These are phyloP conservation scores for Pseudisothecium myosuroides DNA, from an alignment of 225 moss, liverwort and hornwort species.

Conservation along the genomic window DNA sequence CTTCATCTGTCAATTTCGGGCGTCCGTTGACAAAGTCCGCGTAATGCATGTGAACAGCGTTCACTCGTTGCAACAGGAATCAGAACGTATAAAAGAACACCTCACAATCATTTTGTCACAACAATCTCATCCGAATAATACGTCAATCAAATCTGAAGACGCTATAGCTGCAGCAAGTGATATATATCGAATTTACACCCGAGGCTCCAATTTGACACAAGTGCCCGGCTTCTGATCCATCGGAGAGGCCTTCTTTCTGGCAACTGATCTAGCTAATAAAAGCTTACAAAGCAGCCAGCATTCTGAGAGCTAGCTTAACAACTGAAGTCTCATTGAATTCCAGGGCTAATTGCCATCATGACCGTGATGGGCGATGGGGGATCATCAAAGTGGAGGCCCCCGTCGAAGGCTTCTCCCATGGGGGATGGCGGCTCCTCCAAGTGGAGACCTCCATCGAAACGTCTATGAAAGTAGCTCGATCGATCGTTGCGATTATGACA, in stretches of 20 bases:
- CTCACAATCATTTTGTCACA: neutral
- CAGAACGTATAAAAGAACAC: neutral
- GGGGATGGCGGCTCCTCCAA: neutral
- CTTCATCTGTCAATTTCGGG: neutral
- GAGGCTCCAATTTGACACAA: neutral
- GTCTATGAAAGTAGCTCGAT: neutral
- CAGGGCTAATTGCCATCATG: neutral
- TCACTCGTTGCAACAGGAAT: too few species aligned
- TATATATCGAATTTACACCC: neutral
- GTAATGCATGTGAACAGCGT: neutral
- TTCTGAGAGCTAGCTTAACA: too few species aligned
- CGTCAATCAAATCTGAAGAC: neutral
- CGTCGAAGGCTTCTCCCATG: neutral
- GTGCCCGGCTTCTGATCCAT: neutral
- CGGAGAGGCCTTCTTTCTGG: neutral
- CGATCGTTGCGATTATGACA: neutral
- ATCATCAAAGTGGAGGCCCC: slow-evolving; percentile 1
- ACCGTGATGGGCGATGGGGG: slow-evolving; percentile 10
- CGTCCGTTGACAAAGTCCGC: neutral
- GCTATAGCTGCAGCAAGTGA: neutral
- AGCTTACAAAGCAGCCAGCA: neutral
- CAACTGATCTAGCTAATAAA: too few species aligned
- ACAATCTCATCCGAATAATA: neutral
- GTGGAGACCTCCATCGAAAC: neutral
- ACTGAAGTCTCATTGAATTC: neutral